Base-by-base conservation (phyloP, 768 basidiomycete species). In the Rhodotorula taiwanensis region DNA sequence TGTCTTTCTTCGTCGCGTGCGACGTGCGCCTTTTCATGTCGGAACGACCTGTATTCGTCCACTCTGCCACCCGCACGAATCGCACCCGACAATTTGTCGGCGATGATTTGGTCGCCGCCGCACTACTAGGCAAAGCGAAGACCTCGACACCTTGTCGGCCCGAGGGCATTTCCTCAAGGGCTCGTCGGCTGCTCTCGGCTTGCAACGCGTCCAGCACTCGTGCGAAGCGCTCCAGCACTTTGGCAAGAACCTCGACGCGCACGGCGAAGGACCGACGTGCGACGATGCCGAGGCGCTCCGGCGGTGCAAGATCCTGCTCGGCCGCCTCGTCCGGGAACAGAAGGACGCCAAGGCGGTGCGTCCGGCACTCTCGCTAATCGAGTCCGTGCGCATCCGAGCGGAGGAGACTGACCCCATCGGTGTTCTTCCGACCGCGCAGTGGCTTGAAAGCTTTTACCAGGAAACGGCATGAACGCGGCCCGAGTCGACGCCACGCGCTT, bases 81-180 rank as follows among this genome's bases (percentile, higher is more conserved):
- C n/a, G n/a, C n/a, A n/a, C n/a, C n/a, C n/a, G n/a, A n/a, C n/a
- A n/a, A n/a, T n/a, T n/a, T n/a, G n/a, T n/a, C n/a, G n/a, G n/a
- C n/a, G n/a, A n/a, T n/a, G n/a, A n/a, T n/a, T n/a, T n/a, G n/a
- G n/a, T 48, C 21, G n/a, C n/a, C 30, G 28, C 49, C 14, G 58
- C 58, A 67, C 49, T 61, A 62, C 68, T 60, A 52, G 68, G 31
- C 27, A 39, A 14, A 39, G 66, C 25, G 52, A 53, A n/a, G 81
- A 92, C 69, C 81, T 94, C 15, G 69, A 72, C 15, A 74, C 81
- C 58, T 82, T 99, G 23, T 86, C 88, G 4, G 77, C 79, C 23
- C 80, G 87, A 15, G 95, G 93, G 0, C 94, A 99, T 77, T 99
- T 89, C 78, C 84, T 98, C 74, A 99, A 98, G 76, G 94, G 94